phyloP scores from a whole-genome alignment of 2,329 filamentous ascomycete genomes.

The Fusarium chaquense region DNA sequence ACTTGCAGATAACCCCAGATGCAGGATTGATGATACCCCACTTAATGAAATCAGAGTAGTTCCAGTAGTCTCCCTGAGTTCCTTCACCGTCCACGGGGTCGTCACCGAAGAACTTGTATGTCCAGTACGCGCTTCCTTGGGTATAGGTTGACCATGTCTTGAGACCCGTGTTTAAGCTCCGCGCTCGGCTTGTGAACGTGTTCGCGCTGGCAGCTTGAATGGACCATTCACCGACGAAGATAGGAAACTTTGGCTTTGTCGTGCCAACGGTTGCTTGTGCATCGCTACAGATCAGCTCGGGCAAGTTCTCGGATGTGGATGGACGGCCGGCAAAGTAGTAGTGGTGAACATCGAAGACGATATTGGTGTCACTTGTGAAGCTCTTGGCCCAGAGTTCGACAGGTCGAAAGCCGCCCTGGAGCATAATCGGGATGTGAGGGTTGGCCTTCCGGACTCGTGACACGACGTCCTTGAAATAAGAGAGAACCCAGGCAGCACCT shows the following conservation, averaged over 20 bases:
- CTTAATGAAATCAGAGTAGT: background rate
- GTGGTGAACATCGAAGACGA: background rate
- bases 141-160: background rate
- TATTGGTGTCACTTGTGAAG: background rate
- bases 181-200: background rate
- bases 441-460: background rate
- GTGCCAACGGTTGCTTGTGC: background rate
- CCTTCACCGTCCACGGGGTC: background rate
- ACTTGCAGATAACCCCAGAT: background rate
- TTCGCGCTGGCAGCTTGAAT: background rate
- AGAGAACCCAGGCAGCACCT: background rate
- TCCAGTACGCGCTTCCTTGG: background rate
- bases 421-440: background rate
- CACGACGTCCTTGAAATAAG: background rate
- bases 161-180: background rate
- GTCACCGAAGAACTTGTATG: background rate
- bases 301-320: background rate
- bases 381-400: background rate
- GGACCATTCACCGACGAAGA: background rate
- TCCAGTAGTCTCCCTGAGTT: background rate
- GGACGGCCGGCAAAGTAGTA: background rate
- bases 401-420: background rate
- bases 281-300: background rate
- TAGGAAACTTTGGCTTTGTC: background rate
- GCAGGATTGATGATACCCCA: background rate